Conservation (phyloP, 2,329 filamentous ascomycete genomes). For the Fusarium concolor region DNA sequence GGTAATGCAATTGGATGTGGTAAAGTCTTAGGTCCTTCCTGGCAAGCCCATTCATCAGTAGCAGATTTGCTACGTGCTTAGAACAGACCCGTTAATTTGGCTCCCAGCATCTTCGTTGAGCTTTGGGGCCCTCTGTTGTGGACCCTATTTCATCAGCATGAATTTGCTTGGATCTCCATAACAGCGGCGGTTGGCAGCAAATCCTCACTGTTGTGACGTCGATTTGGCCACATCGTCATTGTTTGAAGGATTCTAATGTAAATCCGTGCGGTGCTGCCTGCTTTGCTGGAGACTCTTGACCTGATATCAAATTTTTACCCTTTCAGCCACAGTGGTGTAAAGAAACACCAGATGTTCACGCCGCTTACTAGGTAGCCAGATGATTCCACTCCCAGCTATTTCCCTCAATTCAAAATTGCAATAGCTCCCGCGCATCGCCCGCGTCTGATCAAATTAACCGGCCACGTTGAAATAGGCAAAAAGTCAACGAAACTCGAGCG, state of each 20-base stretch:
- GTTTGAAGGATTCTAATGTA: slow-evolving; percentile 1
- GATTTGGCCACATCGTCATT: slow-evolving; percentile 37
- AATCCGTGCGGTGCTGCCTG: background rate
- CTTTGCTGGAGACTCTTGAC: too few relatives aligned
- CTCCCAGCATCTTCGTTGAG: slow-evolving; percentile 20
- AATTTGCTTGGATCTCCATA: slow-evolving; percentile 24
- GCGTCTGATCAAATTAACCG: slow-evolving; percentile 35
- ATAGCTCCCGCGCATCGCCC: slow-evolving; percentile 6
- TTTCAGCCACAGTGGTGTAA: slow-evolving; percentile 2
- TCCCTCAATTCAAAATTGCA: slow-evolving; percentile 34
- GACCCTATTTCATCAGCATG: slow-evolving; percentile 30
- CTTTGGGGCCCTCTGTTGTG: slow-evolving; percentile 25
- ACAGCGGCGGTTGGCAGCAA: slow-evolving; percentile 26
- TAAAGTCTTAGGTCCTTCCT: background rate
- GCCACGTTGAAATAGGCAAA: slow-evolving; percentile 35
- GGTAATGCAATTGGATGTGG: background rate
- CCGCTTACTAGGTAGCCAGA: background rate
- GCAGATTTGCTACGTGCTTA: slow-evolving; percentile 18
- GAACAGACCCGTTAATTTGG: slow-evolving; percentile 2
- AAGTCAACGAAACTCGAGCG: slow-evolving; percentile 14
- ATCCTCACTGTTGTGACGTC: slow-evolving; percentile 41
- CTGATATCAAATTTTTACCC: slow-evolving; percentile 1
- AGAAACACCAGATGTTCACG: background rate
- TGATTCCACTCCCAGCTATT: slow-evolving; percentile 24
- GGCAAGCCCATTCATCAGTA: slow-evolving; percentile 25